Evolutionary conservation across 192 early-diverging fungal genomes (phyloP).

Genomic region (Coemansia sp.): DNA sequence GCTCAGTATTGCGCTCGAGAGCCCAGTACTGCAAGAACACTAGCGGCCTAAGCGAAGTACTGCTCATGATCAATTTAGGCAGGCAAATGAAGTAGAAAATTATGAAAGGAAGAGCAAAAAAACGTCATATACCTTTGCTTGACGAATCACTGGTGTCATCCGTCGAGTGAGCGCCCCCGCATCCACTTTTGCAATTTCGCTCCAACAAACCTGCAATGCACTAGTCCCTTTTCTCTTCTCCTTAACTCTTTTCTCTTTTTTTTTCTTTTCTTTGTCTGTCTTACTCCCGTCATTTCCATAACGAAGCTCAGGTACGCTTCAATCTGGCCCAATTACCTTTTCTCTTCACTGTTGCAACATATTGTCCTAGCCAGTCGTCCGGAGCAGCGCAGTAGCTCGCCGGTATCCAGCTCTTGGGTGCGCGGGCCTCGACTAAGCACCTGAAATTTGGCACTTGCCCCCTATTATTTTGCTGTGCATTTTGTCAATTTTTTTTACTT

Average conservation of each 20-base stretch:
- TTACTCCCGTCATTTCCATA: neutral
- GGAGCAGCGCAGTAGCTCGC: neutral
- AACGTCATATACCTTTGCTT: neutral
- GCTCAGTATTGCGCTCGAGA: conserved; percentile 20
- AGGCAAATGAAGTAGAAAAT: neutral
- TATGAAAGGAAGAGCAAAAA: neutral
- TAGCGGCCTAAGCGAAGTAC: conserved; percentile 8
- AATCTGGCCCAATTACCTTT: neutral
- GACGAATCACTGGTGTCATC: too few species aligned
- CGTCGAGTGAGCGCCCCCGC: neutral
- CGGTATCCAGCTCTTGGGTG: neutral
- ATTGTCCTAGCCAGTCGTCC: neutral
- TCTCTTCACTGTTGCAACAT: neutral
- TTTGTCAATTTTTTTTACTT: neutral
- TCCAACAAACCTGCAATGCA: neutral
- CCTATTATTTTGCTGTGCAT: neutral
- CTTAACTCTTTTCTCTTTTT: neutral
- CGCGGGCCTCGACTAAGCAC: neutral
- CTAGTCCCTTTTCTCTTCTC: neutral
- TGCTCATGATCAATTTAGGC: neutral
- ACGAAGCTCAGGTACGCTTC: conserved; percentile 28
- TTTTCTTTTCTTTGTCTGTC: neutral
- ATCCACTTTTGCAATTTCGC: neutral
- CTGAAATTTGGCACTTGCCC: neutral
- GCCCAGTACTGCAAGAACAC: conserved; percentile 38